These are phyloP conservation scores for Entonaema liquescens DNA, from an alignment of 495 filamentous ascomycete genomes.

Conservation along the genomic window DNA sequence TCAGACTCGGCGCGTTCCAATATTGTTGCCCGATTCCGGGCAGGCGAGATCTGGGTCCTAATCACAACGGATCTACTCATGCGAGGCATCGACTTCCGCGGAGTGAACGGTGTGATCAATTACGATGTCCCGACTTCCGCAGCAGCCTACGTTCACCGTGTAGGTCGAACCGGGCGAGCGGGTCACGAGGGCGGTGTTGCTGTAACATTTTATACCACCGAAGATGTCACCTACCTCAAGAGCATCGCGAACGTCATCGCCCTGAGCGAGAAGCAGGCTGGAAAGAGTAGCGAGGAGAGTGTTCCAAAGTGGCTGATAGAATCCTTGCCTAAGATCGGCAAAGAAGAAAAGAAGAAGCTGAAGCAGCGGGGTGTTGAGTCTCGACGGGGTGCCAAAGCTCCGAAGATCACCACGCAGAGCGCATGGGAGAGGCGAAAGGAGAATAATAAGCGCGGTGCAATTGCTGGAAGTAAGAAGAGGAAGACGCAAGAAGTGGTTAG, in stretches of 20 bases:
- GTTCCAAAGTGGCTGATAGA: conserved; percentile 91
- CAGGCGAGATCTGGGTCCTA: conserved; percentile 93
- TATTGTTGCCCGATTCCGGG: conserved; percentile 89
- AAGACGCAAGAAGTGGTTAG: conserved; percentile 52
- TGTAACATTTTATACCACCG: conserved; percentile 93
- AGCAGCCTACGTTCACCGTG: conserved; percentile 91
- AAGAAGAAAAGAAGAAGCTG: conserved; percentile 81
- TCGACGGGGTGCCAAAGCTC: conserved; percentile 61
- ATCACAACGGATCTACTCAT: conserved; percentile 94
- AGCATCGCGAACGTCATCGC: conserved; percentile 92
- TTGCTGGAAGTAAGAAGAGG: conserved; percentile 73
- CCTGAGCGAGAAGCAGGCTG: conserved; percentile 74
- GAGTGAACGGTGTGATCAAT: conserved; percentile 93
- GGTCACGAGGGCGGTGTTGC: conserved; percentile 90
- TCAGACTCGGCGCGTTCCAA: conserved; percentile 75
- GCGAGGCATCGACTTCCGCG: conserved; percentile 89
- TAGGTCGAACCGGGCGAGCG: conserved; percentile 88
- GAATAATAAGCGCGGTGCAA: conserved; percentile 77
- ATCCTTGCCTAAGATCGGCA: conserved; percentile 80
- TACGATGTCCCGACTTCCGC: conserved; percentile 93
- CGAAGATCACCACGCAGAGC: conserved; percentile 90
- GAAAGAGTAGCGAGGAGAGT: conserved; percentile 48
- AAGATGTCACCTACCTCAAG: conserved; percentile 90
- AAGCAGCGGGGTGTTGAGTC: conserved; percentile 86
- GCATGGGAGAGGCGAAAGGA: conserved; percentile 83